Percentiles rank a stretch among this genome's conserved stretches.
phyloP scores from a whole-genome alignment of 257 asterid genomes.

The Solanum commersonii region DNA sequence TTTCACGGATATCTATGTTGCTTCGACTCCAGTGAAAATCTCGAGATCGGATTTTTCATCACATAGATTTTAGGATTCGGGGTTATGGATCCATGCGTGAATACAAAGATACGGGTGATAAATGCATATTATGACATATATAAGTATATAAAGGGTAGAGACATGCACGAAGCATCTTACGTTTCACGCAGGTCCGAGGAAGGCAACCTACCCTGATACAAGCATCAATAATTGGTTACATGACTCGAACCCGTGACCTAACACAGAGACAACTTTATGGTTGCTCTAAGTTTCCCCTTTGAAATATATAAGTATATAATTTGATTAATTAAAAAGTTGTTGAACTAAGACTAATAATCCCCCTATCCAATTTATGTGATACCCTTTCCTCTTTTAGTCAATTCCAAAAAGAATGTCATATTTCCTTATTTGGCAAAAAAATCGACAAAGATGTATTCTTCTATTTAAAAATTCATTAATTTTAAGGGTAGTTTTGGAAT shows the following conservation, averaged over 20 bases:
- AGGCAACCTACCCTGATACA: not conserved
- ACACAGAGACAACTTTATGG: not conserved
- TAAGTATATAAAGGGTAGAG: not conserved
- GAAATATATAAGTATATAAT: not conserved
- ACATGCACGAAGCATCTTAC: not conserved
- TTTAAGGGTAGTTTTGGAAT: not conserved
- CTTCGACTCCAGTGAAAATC: not conserved
- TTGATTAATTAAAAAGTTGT: not conserved
- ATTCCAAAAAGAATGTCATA: not conserved
- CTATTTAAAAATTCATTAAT: not conserved
- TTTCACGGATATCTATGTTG: slow-evolving; percentile 35
- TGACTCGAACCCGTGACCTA: not conserved
- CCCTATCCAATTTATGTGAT: not conserved
- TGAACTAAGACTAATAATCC: not conserved
- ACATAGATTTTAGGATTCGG: not conserved
- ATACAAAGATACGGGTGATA: not conserved
- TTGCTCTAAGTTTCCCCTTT: not conserved
- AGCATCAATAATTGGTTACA: not conserved
- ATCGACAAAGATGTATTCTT: not conserved
- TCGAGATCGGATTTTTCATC: not conserved
- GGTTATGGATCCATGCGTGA: not conserved
- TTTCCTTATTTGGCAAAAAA: not conserved
- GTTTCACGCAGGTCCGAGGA: not conserved
- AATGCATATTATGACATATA: not conserved
- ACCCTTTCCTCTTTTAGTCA: not conserved